A percentile compares a stretch with the other conserved stretches of the same genome.
Conservation (phyloP, 2,329 filamentous ascomycete genomes). For the Trichoderma lentiforme region DNA sequence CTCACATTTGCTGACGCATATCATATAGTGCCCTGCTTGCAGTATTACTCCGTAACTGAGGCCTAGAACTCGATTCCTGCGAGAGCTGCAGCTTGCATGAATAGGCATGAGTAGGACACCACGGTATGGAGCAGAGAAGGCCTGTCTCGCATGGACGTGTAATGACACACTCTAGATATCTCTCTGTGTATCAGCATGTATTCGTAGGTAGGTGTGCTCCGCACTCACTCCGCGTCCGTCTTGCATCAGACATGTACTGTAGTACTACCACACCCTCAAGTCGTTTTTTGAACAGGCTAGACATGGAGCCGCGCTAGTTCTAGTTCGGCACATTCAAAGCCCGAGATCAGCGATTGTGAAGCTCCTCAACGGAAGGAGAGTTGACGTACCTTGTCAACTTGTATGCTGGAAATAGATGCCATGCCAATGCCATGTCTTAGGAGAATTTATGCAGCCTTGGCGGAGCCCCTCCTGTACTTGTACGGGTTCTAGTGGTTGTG, state of each 20-base stretch:
- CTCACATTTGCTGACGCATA: background rate
- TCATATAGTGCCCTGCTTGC: background rate
- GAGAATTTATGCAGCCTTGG: constrained; percentile 9
- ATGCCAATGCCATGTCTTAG: background rate
- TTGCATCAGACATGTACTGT: background rate
- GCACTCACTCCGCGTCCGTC: background rate
- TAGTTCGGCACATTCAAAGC: background rate
- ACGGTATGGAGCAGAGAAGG: background rate
- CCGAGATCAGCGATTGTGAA: background rate
- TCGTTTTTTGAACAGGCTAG: background rate
- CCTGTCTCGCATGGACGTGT: background rate
- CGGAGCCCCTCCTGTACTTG: background rate
- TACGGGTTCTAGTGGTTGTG: background rate
- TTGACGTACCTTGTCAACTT: background rate
- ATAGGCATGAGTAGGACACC: background rate
- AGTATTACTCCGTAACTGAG: background rate
- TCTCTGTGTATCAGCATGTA: background rate
- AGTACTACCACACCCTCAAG: background rate
- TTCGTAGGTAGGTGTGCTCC: background rate
- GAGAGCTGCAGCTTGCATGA: constrained; percentile 6
- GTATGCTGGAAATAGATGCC: background rate
- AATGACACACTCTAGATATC: background rate
- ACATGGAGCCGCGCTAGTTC: background rate
- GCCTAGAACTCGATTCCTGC: background rate
- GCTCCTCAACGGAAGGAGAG: background rate